Evolutionary conservation across 495 filamentous ascomycete genomes (phyloP), one percentile per base, ranked within the genome.

Genomic region (Tuber calosporum): DNA sequence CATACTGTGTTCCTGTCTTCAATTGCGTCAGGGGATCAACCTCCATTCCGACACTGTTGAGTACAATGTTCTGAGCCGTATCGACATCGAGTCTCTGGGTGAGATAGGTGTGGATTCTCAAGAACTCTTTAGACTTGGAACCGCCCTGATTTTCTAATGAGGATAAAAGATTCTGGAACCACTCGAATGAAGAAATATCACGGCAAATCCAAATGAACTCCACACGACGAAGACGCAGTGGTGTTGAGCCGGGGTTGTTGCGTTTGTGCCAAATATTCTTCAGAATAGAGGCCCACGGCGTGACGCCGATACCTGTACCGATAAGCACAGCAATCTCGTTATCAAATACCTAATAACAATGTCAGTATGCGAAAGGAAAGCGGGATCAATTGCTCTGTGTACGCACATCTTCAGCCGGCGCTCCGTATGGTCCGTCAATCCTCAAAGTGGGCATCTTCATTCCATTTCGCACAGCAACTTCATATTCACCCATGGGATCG

Each of bases 201-300:
- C 91, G 96, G 87, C 96, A 98, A 72, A 98, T 90, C 95, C 95
- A 99, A 85, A 98, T 97, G 83, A 99, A 98, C 82, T 99, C 95
- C 26, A 99, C 94, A 82, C 95, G 90, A 70, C 93, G 90, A 58
- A 99, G 88, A 81, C 96, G 92, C 41, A 88, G 89, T 39, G 92
- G 90, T 83, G 97, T 93, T 20, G 93, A 93, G 41, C 88, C 87
- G 2, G 79, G 75, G 1, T 77, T 67, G 72, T 92, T 89, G 48
- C 95, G 92, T 74, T 94, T 86, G 80, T 99, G 93, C 92, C 92
- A 99, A 85, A 99, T 98, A 82, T 96, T 97, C 85, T 99, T 99
- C 66, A 99, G 86, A 77, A 98, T 98, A 19, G 92, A 89, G 9
- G 95, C 95, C 93, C 95, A 99, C 5, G 95, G 95, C 6, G 95